phyloP scores from a whole-genome alignment of 441 rosid species.

The Geranium incanum region DNA sequence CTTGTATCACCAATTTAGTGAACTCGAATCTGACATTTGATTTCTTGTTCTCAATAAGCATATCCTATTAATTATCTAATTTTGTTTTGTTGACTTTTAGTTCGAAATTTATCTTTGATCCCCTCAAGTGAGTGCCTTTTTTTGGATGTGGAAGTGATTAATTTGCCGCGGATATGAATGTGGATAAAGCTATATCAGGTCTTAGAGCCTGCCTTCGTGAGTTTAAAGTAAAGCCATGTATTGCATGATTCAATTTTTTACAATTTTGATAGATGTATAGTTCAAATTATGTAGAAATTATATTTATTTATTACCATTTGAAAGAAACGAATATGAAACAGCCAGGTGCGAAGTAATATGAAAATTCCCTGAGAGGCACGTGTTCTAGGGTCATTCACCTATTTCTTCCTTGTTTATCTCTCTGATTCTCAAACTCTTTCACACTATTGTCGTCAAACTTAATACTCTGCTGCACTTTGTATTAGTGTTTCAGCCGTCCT shows the following conservation, averaged over 20 bases:
- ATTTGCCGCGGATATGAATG: neutral
- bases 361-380: neutral
- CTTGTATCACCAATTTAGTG: neutral
- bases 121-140: neutral
- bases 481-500: slow-evolving; percentile 54
- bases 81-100: neutral
- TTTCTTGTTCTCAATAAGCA: neutral
- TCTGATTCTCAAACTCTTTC: slow-evolving; percentile 24
- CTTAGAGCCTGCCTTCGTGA: slow-evolving; percentile 1
- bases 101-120: neutral
- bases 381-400: neutral
- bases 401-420: slow-evolving; percentile 14
- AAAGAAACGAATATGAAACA: neutral
- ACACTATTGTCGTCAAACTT: slow-evolving; percentile 14
- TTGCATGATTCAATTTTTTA: neutral
- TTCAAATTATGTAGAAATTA: neutral
- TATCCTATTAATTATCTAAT: neutral
- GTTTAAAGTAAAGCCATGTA: neutral
- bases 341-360: neutral
- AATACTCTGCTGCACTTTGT: slow-evolving; percentile 39
- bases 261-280: neutral
- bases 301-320: neutral
- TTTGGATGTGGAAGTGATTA: neutral
- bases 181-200: neutral
- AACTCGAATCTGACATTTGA: neutral